A percentile compares a stretch with the other conserved stretches of the same genome.
These are phyloP conservation scores for Primulina eburnea DNA, from an alignment of 257 asterid species.

Conservation along the genomic window DNA sequence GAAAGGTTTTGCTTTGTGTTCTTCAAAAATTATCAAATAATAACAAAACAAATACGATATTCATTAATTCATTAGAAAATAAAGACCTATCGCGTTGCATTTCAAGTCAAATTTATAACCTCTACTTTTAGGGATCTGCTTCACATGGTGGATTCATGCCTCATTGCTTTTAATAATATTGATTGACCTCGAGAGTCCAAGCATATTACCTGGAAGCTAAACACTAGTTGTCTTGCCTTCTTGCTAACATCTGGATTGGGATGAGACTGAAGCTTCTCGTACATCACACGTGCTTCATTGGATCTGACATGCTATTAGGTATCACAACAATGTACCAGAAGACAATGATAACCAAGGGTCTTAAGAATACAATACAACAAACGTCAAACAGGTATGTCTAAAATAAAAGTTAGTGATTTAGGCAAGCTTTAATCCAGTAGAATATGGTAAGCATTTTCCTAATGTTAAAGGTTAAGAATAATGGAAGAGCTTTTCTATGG, in stretches of 20 bases:
- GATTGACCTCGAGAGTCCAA: not conserved
- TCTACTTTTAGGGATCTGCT: no score
- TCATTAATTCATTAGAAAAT: no score
- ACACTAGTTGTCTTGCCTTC: conserved; percentile 68
- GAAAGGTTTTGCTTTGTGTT: no score
- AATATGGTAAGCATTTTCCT: not conserved
- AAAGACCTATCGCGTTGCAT: no score
- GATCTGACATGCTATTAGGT: conserved; percentile 38
- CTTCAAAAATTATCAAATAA: no score
- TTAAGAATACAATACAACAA: no score
- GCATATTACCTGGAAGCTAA: conserved; percentile 68
- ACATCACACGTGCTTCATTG: conserved; percentile 78
- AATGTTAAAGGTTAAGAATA: not conserved
- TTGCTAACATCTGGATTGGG: conserved; percentile 72
- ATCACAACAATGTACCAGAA: conserved; percentile 7
- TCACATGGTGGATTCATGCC: not conserved
- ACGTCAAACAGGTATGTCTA: not conserved
- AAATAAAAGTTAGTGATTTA: not conserved
- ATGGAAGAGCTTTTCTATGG: not conserved
- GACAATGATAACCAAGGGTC: not conserved
- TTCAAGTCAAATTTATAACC: no score
- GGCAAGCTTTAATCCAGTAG: not conserved
- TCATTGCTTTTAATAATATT: not conserved
- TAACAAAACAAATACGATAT: no score
- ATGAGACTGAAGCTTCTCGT: conserved; percentile 84